Percentiles rank a stretch among this genome's conserved stretches.
These are phyloP conservation scores for Aegilops tauschii DNA, from an alignment of 176 grass and related monocot genomes.

Conservation along the genomic window DNA sequence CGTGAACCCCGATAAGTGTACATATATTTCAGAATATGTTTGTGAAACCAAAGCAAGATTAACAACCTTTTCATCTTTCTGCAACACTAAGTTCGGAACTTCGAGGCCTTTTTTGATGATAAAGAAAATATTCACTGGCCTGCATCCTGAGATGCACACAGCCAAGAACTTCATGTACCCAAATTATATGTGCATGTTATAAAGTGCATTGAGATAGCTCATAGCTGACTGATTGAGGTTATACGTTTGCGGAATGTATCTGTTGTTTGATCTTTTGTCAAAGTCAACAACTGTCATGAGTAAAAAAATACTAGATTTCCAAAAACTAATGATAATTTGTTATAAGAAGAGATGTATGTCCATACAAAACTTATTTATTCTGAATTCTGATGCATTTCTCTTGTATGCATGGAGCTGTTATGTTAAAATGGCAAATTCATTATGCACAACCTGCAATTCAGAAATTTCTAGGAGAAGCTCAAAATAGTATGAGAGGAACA, in stretches of 20 bases:
- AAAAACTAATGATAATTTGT: background rate
- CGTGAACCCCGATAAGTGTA: background rate
- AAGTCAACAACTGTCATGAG: background rate
- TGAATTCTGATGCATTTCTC: background rate
- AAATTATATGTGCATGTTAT: background rate
- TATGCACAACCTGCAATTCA: background rate
- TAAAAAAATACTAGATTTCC: background rate
- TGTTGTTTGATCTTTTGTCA: background rate
- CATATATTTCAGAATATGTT: background rate
- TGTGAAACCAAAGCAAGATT: background rate
- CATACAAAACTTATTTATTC: background rate
- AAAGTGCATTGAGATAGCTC: background rate
- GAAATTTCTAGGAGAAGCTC: background rate
- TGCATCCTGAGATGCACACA: background rate
- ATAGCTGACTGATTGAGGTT: background rate
- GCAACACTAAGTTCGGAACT: background rate
- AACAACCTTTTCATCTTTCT: background rate
- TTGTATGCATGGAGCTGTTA: background rate
- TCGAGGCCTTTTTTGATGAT: background rate
- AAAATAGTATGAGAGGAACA: background rate
- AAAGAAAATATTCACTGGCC: background rate
- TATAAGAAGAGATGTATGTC: background rate
- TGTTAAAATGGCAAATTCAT: background rate
- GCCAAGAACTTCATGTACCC: background rate
- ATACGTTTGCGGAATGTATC: background rate